Evolutionary conservation across 2,329 filamentous ascomycete species (phyloP), one percentile per base, ranked within the genome.

Genomic region (Ustilaginoidea virens): DNA sequence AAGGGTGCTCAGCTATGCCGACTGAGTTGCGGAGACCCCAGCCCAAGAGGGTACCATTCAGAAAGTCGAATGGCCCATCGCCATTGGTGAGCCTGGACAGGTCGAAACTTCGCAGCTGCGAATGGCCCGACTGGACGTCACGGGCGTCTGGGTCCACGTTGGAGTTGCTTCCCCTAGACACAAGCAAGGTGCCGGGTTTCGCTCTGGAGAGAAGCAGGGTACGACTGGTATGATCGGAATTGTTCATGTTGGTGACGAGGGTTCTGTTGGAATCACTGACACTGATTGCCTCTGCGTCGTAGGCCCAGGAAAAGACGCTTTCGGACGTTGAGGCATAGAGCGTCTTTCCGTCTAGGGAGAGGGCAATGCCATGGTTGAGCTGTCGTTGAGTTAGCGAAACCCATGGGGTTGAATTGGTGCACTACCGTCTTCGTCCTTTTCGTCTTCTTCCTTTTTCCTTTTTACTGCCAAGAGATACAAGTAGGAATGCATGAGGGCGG

Each of bases 1-100:
- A 5, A 5, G 55, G 60, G 33, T 77, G 57, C 46, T 77, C 72
- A 17, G 59, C 73, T 4, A 81, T 51, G 10, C 76, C 76, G 3
- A 80, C 74, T 3, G 68, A 70, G 48, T 82, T 82, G 17, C 76
- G 60, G 16, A 82, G 56, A 12, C 77, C 76, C 74, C 74, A 80
- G 11, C 72, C 64, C 4, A 67, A 43, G 4, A 61, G 37, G 5
- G 39, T 39, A 9, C 63, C 63, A 11, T 65, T 34, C 52, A 55
- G 40, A 28, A 61, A 65, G 27, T 62, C 46, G 35, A 32, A 35
- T 4, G 47, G 27, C 15, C 27, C 38, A 3, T 28, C 31, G 5
- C 37, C 16, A 5, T 32, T 23, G 31, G 52, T 24, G 16, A 58
- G 33, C 24, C 47, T 36, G 24, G 39, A 31, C 2, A 60, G 38